Conservation (phyloP, 2,329 filamentous ascomycete genomes). For the Cercospora beticola region DNA sequence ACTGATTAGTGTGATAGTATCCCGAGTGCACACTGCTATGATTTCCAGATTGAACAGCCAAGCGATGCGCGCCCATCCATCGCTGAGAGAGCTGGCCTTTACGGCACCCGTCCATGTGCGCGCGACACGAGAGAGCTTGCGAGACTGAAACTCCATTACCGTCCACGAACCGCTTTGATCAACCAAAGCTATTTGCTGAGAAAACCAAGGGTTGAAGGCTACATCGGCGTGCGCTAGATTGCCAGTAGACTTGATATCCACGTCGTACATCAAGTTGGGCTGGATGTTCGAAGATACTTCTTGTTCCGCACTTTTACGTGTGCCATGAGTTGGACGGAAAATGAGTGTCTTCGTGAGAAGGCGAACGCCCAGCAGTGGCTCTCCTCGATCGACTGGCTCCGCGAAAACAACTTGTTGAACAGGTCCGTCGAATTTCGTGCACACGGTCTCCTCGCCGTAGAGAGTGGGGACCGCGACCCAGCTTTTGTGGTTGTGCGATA, state of each 20-base stretch:
- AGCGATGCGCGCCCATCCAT: conserved; percentile 53
- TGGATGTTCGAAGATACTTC: conserved; percentile 53
- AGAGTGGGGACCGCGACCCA: conserved; percentile 50
- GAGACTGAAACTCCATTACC: conserved; percentile 59
- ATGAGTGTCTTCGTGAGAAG: conserved; percentile 48
- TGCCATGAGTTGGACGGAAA: conserved; percentile 46
- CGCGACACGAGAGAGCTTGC: conserved; percentile 20
- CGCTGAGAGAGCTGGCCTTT: conserved; percentile 38
- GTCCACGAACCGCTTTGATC: conserved; percentile 67
- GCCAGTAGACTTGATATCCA: conserved; percentile 56
- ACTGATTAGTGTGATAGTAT: conserved; percentile 39
- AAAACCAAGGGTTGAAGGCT: conserved; percentile 62
- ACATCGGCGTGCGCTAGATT: conserved; percentile 61
- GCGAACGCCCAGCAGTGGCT: conserved; percentile 53
- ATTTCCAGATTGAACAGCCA: conserved; percentile 52
- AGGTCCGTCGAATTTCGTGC: conserved; percentile 55
- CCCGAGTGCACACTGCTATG: conserved; percentile 55
- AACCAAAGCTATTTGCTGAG: conserved; percentile 64
- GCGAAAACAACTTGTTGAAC: conserved; percentile 58
- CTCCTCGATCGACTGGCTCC: conserved; percentile 42
- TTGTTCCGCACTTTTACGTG: background rate
- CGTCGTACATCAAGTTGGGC: conserved; percentile 54
- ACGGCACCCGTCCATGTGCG: conserved; percentile 13
- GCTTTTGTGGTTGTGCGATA: conserved; percentile 49
- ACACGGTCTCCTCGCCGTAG: conserved; percentile 53